Percentiles rank a stretch among this genome's conserved stretches.
phyloP scores from a whole-genome alignment of 768 basidiomycete genomes.

The Russula olivacea region DNA sequence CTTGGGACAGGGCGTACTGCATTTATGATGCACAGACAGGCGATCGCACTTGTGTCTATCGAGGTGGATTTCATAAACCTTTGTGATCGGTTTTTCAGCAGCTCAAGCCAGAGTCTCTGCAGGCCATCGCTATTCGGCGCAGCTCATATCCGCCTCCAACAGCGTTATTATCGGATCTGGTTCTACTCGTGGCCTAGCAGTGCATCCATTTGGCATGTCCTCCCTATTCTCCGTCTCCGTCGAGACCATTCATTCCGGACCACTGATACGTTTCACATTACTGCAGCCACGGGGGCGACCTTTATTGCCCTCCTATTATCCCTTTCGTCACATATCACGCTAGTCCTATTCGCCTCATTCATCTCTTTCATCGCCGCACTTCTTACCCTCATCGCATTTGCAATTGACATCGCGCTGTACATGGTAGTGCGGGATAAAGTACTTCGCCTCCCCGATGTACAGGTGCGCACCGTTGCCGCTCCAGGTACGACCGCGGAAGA shows the following conservation, averaged over 20 bases:
- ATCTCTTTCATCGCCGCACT: slow-evolving; percentile 61
- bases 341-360: slow-evolving; percentile 41
- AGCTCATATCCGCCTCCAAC: slow-evolving; percentile 35
- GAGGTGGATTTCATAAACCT: slow-evolving; percentile 35
- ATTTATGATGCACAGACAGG: slow-evolving; percentile 40
- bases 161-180: slow-evolving; percentile 44
- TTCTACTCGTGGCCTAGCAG: slow-evolving; percentile 70
- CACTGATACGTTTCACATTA: background rate
- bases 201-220: slow-evolving; percentile 63
- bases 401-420: slow-evolving; percentile 70
- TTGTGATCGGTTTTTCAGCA: slow-evolving; percentile 3
- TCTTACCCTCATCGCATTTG: slow-evolving; percentile 66
- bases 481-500: slow-evolving; percentile 46
- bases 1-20: slow-evolving; percentile 52
- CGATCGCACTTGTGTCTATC: slow-evolving; percentile 43
- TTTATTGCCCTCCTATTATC: slow-evolving; percentile 60
- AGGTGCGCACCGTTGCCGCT: slow-evolving; percentile 47
- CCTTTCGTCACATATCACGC: slow-evolving; percentile 49
- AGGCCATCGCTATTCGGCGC: slow-evolving; percentile 55
- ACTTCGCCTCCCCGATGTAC: slow-evolving; percentile 41
- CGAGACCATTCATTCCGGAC: background rate
- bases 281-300: slow-evolving; percentile 44
- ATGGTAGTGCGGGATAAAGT: slow-evolving; percentile 55
- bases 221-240: background rate
- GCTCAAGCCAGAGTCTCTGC: slow-evolving; percentile 1